Conservation (phyloP, 441 rosid genomes). For the Capsella rubella region DNA sequence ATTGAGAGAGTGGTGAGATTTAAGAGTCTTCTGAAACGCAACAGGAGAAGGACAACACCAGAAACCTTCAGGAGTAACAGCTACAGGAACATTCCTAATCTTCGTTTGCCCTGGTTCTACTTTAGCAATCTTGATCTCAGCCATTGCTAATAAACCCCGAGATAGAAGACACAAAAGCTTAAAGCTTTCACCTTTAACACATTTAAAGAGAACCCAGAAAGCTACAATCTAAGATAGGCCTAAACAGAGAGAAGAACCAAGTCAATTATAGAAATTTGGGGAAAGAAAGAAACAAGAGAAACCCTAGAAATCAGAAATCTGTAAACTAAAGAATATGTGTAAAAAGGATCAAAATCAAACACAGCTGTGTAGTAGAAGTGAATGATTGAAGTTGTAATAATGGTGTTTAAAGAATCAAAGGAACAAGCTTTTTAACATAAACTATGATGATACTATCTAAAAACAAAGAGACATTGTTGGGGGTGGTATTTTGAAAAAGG, state of each 20-base stretch:
- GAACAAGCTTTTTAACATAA: slow-evolving; percentile 25
- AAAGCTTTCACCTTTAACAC: slow-evolving; percentile 41
- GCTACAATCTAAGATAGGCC: slow-evolving; percentile 22
- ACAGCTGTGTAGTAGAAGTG: slow-evolving; percentile 12
- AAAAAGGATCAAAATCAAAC: neutral
- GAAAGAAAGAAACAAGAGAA: neutral
- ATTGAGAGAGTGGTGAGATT: slow-evolving; percentile 67
- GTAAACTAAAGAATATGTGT: neutral
- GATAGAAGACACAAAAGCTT: slow-evolving; percentile 24
- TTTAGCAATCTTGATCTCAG: slow-evolving; percentile 76
- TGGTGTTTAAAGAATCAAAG: slow-evolving; percentile 41
- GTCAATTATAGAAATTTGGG: slow-evolving; percentile 31
- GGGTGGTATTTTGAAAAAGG: slow-evolving; percentile 35
- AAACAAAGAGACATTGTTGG: slow-evolving; percentile 1
- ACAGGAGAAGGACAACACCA: slow-evolving; percentile 99
- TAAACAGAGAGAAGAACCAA: slow-evolving; percentile 19
- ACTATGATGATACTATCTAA: neutral
- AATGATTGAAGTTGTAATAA: slow-evolving; percentile 38
- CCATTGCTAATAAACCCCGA: slow-evolving; percentile 54
- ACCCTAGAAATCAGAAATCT: slow-evolving; percentile 31
- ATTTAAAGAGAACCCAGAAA: slow-evolving; percentile 32
- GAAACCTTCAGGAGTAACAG: slow-evolving; percentile 96
- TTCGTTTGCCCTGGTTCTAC: slow-evolving; percentile 86
- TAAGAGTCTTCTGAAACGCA: slow-evolving; percentile 82
- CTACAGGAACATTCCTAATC: slow-evolving; percentile 88